phyloP scores from a whole-genome alignment of 2,329 filamentous ascomycete species.

The Diplodia corticola region DNA sequence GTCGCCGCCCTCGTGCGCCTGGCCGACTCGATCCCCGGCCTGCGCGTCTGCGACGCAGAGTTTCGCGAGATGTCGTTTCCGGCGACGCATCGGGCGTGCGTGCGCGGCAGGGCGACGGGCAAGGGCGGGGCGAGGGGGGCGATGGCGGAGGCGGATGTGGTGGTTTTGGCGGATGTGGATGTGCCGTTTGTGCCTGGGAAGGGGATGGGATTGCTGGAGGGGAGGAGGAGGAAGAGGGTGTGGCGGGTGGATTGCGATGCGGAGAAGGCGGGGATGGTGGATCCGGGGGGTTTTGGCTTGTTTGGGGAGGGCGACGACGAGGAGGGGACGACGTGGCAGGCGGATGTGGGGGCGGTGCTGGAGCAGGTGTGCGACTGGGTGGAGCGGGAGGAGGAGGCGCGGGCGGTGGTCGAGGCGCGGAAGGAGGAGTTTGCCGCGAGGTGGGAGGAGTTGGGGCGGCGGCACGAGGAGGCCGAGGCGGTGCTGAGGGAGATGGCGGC shows the following conservation, averaged over 20 bases:
- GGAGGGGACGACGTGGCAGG: slow-evolving; percentile 59
- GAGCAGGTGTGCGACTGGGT: slow-evolving; percentile 31
- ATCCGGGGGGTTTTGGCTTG: too few species aligned
- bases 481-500: background rate
- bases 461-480: background rate
- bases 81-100: slow-evolving; percentile 27
- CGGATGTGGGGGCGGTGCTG: slow-evolving; percentile 59
- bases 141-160: slow-evolving; percentile 26
- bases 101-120: slow-evolving; percentile 26
- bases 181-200: too few species aligned
- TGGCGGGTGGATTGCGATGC: slow-evolving; percentile 68
- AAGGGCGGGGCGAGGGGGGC: slow-evolving; percentile 27
- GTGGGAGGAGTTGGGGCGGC: background rate
- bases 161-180: slow-evolving; percentile 29
- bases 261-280: slow-evolving; percentile 69
- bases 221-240: slow-evolving; percentile 51
- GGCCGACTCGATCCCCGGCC: slow-evolving; percentile 25
- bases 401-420: background rate
- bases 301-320: too few species aligned
- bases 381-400: background rate
- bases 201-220: slow-evolving; percentile 26
- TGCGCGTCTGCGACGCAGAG: slow-evolving; percentile 28
- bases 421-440: background rate
- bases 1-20: slow-evolving; percentile 26
- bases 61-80: slow-evolving; percentile 30